Conservation (phyloP, 805 yeast genomes). For the Blastobotrys parvus region DNA sequence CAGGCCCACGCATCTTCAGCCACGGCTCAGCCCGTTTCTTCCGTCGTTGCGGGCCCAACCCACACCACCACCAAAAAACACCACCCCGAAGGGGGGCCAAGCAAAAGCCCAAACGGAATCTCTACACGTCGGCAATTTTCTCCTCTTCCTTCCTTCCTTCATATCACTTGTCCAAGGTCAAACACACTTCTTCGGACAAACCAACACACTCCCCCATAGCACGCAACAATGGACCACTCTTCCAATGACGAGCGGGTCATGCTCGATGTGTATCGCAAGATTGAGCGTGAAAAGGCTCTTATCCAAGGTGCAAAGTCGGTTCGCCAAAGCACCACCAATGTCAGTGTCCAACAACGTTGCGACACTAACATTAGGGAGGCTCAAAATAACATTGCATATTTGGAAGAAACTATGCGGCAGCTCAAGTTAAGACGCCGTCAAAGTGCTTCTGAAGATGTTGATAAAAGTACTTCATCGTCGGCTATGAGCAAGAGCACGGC, state of each 20-base stretch:
- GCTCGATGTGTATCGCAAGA: slow-evolving; percentile 71
- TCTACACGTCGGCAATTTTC: no score
- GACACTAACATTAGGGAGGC: slow-evolving; percentile 87
- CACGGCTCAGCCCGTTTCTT: no score
- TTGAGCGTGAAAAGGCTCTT: slow-evolving; percentile 80
- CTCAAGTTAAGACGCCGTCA: slow-evolving; percentile 31
- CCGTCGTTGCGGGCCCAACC: no score
- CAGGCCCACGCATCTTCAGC: no score
- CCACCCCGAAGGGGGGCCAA: no score
- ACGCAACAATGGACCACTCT: background rate
- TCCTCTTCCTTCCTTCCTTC: no score
- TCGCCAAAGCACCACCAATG: slow-evolving; percentile 69
- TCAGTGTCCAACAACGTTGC: slow-evolving; percentile 81
- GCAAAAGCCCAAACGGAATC: no score
- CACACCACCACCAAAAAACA: no score
- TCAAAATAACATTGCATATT: slow-evolving; percentile 80
- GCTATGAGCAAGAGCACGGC: background rate
- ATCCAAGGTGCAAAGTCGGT: slow-evolving; percentile 80
- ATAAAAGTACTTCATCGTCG: background rate
- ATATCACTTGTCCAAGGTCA: no score
- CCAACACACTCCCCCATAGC: background rate
- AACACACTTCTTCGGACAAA: no score
- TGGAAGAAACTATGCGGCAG: slow-evolving; percentile 67
- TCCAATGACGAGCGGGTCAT: slow-evolving; percentile 32
- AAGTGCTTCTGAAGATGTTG: background rate